These are phyloP conservation scores for Wickerhamiella azymoides DNA, from an alignment of 805 yeast genomes.

Conservation along the genomic window DNA sequence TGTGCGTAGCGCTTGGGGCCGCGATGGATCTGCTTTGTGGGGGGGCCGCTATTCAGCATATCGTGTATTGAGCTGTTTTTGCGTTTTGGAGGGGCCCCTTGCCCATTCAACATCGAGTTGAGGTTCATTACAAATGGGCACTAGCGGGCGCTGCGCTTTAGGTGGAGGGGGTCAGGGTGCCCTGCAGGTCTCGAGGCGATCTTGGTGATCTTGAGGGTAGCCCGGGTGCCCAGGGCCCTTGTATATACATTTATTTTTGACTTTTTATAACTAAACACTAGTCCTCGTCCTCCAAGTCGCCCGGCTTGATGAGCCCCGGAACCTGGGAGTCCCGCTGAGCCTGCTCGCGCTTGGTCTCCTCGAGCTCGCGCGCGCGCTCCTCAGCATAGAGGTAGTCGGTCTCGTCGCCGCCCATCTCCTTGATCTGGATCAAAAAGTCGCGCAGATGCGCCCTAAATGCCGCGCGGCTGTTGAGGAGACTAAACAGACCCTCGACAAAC, in stretches of 20 bases:
- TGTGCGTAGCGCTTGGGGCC: conserved; percentile 2
- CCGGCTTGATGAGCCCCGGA: conserved; percentile 89
- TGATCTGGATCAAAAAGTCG: conserved; percentile 92
- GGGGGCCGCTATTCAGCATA: conserved; percentile 4
- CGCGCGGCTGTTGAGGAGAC: conserved; percentile 55
- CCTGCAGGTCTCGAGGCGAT: no score
- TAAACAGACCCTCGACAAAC: conserved; percentile 60
- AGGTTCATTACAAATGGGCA: conserved; percentile 1
- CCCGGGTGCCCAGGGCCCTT: no score
- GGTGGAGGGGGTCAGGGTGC: not conserved
- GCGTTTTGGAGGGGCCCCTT: not conserved
- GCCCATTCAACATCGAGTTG: conserved; percentile 6
- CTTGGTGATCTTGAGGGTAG: no score
- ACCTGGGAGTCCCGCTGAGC: conserved; percentile 72
- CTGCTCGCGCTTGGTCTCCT: conserved; percentile 54
- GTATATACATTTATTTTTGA: no score
- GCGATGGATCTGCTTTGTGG: not conserved
- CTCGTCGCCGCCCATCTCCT: conserved; percentile 79
- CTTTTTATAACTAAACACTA: no score
- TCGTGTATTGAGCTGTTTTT: conserved; percentile 2
- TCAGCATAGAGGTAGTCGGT: conserved; percentile 91
- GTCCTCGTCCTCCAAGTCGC: conserved; percentile 59
- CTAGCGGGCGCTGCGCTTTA: not conserved
- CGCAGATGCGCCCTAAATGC: conserved; percentile 76
- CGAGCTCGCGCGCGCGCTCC: conserved; percentile 66